Conservation (phyloP, 768 basidiomycete genomes). For the Porpolomopsis calyptriformis region DNA sequence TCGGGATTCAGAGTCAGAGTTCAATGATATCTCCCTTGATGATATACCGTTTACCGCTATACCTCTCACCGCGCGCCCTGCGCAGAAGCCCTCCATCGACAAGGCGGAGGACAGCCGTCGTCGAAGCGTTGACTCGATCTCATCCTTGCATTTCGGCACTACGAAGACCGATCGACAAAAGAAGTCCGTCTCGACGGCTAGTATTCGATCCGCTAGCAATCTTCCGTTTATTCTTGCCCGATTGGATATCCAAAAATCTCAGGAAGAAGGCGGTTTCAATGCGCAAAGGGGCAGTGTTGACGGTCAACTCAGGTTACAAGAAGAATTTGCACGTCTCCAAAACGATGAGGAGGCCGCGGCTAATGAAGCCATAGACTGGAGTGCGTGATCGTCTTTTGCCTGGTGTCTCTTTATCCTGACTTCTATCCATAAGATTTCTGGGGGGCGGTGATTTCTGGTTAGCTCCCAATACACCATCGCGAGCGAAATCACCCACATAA, state of each 20-base stretch:
- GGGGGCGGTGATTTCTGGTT: constrained; percentile 87
- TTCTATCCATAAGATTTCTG: constrained; percentile 63
- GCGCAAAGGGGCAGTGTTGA: constrained; percentile 42
- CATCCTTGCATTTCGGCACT: neutral
- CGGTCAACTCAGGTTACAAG: constrained; percentile 61
- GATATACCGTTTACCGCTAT: constrained; percentile 30
- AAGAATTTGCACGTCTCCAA: constrained; percentile 64
- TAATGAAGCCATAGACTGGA: constrained; percentile 64
- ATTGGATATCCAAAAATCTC: constrained; percentile 36
- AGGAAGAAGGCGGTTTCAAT: constrained; percentile 23
- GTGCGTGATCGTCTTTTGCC: constrained; percentile 28
- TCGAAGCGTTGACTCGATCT: constrained; percentile 5
- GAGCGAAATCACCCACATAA: constrained; percentile 1
- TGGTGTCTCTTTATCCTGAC: constrained; percentile 1
- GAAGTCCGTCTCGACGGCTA: constrained; percentile 52
- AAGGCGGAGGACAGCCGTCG: constrained; percentile 7
- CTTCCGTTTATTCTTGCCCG: constrained; percentile 46
- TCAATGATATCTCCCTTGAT: constrained; percentile 53
- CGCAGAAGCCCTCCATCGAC: constrained; percentile 5
- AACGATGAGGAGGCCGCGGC: constrained; percentile 34
- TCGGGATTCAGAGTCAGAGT: constrained; percentile 45
- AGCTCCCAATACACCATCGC: constrained; percentile 10
- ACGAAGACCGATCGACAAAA: constrained; percentile 34
- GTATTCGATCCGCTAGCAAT: constrained; percentile 41
- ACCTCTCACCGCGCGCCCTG: constrained; percentile 13